Evolutionary conservation across 495 filamentous ascomycete genomes (phyloP), one percentile per base, ranked within the genome.

Genomic region (Evansstolkia leycettana): DNA sequence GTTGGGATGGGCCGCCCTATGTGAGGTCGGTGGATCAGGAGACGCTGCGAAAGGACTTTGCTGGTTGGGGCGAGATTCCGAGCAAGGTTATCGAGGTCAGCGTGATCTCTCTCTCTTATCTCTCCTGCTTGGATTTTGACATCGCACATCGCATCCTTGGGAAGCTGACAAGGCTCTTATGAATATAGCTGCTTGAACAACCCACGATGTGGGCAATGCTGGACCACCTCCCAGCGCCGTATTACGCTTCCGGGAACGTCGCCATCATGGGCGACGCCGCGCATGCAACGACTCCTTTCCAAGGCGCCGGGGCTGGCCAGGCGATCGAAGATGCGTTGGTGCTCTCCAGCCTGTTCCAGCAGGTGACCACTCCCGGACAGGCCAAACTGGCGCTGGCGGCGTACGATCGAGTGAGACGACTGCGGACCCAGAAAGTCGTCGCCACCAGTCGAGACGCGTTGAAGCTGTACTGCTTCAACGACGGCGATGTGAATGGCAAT

Each of bases 311-410:
- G 0, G 78, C 77, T 0, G 78, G 79, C 0, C 70, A 77, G 55
- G 73, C 75, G 2, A 71, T 84, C 20, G 80, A 84, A 46, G 80
- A 84, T 52, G 70, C 75, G 5, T 67, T 67, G 31, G 62, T 81
- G 8, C 54, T 84, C 0, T 58, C 67, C 8, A 58, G 63, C n/a
- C 46, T 84, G 0, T 51, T 83, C 1, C 64, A 60, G 6, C 58
- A 72, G 31, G 0, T 27, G 5, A 37, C 44, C 2, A 52, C 61
- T 0, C 8, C n/a, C 0, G 31, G 41, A 0, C 26, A 24, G 1
- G 12, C 37, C 0, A 31, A 46, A 2, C 58, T 52, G n/a, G 78
- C 65, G 0, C 81, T 85, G 31, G 47, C 55, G 15, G 73, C 70
- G 2, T 85, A 76, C 41, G 78, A 85, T 47, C 53, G 54, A 2